phyloP scores from a whole-genome alignment of 768 basidiomycete species.

The Flagelloscypha sp. region DNA sequence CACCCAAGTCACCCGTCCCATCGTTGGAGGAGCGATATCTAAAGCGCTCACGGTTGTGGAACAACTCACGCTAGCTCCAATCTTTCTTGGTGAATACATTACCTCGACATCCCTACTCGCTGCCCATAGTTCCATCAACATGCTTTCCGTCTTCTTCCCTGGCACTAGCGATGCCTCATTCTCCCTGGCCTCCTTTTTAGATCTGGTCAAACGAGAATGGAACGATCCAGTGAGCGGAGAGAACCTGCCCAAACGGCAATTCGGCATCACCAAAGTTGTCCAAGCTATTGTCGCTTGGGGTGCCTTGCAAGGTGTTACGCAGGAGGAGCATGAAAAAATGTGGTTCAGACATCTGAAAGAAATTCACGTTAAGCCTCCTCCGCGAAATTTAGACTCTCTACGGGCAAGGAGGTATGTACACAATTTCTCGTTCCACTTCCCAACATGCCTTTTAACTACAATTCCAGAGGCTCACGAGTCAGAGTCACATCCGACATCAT shows the following conservation, averaged over 20 bases:
- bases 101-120: constrained; percentile 68
- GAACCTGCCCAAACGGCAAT: constrained; percentile 49
- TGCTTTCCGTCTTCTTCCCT: constrained; percentile 63
- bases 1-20: constrained; percentile 45
- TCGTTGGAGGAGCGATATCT: constrained; percentile 50
- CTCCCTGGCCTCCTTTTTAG: constrained; percentile 72
- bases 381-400: constrained; percentile 20
- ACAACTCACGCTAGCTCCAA: constrained; percentile 64
- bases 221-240: constrained; percentile 43
- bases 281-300: constrained; percentile 74
- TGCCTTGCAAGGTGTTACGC: constrained; percentile 72
- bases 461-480: constrained; percentile 43
- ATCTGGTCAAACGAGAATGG: constrained; percentile 76
- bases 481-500: constrained; percentile 69
- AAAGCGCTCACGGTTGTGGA: constrained; percentile 60
- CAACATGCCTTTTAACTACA: background rate
- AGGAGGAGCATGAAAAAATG: constrained; percentile 66
- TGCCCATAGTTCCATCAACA: constrained; percentile 68
- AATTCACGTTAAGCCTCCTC: constrained; percentile 48
- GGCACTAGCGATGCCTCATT: constrained; percentile 75
- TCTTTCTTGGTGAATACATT: constrained; percentile 67
- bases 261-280: constrained; percentile 56
- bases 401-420: constrained; percentile 29
- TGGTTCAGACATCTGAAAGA: constrained; percentile 64
- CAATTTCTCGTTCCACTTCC: background rate